Evolutionary conservation across 345 rosid species (phyloP).

Genomic region (Lumnitzera racemosa): DNA sequence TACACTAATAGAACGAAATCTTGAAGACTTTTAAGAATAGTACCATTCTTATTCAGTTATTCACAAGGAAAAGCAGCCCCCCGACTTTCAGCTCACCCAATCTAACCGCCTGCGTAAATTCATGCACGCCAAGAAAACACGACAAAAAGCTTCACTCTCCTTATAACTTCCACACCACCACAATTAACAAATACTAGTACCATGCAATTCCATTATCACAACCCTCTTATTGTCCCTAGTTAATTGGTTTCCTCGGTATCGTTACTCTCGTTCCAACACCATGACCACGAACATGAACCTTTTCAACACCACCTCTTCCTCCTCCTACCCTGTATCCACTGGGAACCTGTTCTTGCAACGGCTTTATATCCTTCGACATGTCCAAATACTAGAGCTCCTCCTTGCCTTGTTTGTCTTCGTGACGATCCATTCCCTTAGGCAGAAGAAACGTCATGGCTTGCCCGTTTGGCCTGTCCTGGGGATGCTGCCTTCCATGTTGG

Average conservation of each 20-base stretch:
- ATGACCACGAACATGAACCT: conserved; percentile 43
- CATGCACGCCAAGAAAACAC: conserved; percentile 45
- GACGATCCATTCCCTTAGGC: conserved; percentile 43
- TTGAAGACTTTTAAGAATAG: background rate
- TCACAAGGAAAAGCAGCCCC: background rate
- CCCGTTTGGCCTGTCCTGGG: conserved; percentile 87
- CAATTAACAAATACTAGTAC: background rate
- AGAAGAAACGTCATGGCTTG: conserved; percentile 41
- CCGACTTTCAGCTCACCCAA: conserved; percentile 72
- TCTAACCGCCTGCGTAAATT: conserved; percentile 47
- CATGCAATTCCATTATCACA: conserved; percentile 14
- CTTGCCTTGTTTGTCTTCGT: conserved; percentile 42
- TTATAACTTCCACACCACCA: conserved; percentile 6
- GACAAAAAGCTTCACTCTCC: background rate
- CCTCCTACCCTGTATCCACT: conserved; percentile 1
- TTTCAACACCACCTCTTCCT: conserved; percentile 21
- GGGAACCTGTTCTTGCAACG: conserved; percentile 11
- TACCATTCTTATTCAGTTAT: background rate
- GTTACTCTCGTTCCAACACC: conserved; percentile 16
- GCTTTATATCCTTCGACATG: conserved; percentile 33
- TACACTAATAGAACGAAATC: too few relatives aligned
- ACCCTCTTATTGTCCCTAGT: conserved; percentile 7
- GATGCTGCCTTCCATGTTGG: conserved; percentile 75
- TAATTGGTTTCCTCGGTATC: background rate
- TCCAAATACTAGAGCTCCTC: conserved; percentile 44